Evolutionary conservation across 176 grass and related monocot genomes (phyloP), one percentile per base, ranked within the genome.

Genomic region (Musa beccarii): DNA sequence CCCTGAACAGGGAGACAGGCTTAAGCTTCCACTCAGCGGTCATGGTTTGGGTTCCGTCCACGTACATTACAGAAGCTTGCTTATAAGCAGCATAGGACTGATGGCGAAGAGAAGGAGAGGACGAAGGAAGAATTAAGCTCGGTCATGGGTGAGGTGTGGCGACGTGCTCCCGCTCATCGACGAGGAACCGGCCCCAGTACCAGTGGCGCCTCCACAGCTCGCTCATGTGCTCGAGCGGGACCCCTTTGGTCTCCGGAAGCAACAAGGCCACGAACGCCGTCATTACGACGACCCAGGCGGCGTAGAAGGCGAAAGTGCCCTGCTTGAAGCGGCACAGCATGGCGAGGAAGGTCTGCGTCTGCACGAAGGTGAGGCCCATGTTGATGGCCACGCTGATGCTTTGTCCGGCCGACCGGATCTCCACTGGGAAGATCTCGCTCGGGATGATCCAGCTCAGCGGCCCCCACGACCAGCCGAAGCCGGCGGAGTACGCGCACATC

Each of bases 251-350:
- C 85, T 96, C 89, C 19, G 87, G 89, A 65, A 92, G 79, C 64
- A 96, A 92, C 0, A 80, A 9, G 12, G 81, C 81, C 19, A 96
- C 79, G 84, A 96, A 92, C 24, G 67, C 71, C 14, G 89, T 96
- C 89, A 96, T 92, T 54, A 96, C 62, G 16, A 25, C 73, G 55
- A 90, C 85, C 85, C 93, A 96, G 26, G 66, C 87, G 0, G 87
- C 93, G 75, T 84, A 96, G 86, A 75, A 96, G 1, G 85, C 83
- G 59, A 96, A 96, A 17, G 79, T 84, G 43, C 68, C 93, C 21
- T 77, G 83, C 76, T 92, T 96, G 81, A 96, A 86, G 56, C 59
- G 24, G 83, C 93, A 96, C 71, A 96, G 81, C 89, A 92, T 92
- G 73, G 89, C 19, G n/a, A 96, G 87, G 80, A 92, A 96, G 51